These are phyloP conservation scores for Capsicum chinense DNA, from an alignment of 257 asterid genomes.

Conservation along the genomic window DNA sequence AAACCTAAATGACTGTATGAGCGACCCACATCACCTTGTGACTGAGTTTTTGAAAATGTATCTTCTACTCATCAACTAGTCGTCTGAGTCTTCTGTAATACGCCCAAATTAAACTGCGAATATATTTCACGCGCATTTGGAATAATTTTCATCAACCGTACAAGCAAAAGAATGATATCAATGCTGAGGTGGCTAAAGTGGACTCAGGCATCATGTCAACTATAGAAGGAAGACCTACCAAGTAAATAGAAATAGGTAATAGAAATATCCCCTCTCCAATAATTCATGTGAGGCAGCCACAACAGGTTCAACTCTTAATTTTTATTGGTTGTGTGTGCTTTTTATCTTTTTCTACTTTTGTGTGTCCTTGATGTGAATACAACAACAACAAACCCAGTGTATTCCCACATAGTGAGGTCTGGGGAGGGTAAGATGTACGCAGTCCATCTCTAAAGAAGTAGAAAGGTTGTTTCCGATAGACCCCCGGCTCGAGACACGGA, in stretches of 20 bases:
- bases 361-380: background rate
- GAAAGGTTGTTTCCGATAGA: no score
- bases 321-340: background rate
- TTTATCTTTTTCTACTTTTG: background rate
- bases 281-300: background rate
- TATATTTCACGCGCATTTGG: background rate
- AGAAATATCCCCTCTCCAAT: background rate
- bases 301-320: background rate
- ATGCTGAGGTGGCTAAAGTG: constrained; percentile 16
- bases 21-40: constrained; percentile 15
- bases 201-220: background rate
- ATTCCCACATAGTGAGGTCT: no score
- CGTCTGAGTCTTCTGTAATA: background rate
- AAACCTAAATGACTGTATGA: background rate
- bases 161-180: background rate
- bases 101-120: constrained; percentile 7
- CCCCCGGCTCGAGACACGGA: no score
- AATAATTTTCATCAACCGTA: background rate
- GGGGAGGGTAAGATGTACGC: no score
- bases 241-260: background rate
- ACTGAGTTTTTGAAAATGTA: background rate
- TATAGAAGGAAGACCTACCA: background rate
- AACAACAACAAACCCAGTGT: no score
- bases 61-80: constrained; percentile 12
- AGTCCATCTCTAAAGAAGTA: no score